These are phyloP conservation scores for Talaromyces sp. DNA, from an alignment of 2,329 filamentous ascomycete genomes.

Conservation along the genomic window DNA sequence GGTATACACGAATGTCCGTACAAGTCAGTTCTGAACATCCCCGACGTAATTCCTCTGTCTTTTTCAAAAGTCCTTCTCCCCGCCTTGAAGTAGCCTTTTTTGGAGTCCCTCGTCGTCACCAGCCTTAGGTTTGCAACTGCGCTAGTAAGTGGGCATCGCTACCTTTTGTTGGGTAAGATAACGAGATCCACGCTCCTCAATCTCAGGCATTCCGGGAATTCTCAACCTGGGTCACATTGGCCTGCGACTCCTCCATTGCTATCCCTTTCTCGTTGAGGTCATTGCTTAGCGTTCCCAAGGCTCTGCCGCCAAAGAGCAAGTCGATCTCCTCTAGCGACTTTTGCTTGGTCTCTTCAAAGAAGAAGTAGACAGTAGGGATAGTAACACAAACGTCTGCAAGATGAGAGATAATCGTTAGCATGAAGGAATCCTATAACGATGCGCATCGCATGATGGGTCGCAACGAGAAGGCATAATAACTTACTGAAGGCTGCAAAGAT, in stretches of 20 bases:
- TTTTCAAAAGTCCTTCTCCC: too few relatives aligned
- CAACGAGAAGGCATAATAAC: background rate
- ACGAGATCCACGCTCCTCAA: background rate
- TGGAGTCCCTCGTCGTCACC: background rate
- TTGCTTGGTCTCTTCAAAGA: conserved; percentile 50
- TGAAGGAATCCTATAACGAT: background rate
- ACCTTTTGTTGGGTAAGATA: background rate
- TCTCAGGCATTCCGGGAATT: background rate
- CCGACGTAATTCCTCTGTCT: too few relatives aligned
- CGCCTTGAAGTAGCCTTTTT: too few relatives aligned
- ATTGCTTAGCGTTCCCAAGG: conserved; percentile 47
- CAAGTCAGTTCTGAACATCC: too few relatives aligned
- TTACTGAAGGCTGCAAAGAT: conserved; percentile 45
- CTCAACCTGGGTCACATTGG: background rate
- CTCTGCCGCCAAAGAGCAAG: conserved; percentile 53
- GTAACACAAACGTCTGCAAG: background rate
- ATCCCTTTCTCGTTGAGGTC: conserved; percentile 23
- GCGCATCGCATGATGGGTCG: too few relatives aligned
- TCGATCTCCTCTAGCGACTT: conserved; percentile 58
- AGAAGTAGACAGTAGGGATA: background rate
- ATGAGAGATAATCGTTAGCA: background rate
- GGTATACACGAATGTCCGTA: too few relatives aligned
- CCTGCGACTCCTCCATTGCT: background rate
- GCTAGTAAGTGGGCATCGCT: background rate
- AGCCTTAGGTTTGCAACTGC: background rate